These are phyloP conservation scores for Anisodus acutangulus DNA, from an alignment of 257 asterid genomes.

Conservation along the genomic window DNA sequence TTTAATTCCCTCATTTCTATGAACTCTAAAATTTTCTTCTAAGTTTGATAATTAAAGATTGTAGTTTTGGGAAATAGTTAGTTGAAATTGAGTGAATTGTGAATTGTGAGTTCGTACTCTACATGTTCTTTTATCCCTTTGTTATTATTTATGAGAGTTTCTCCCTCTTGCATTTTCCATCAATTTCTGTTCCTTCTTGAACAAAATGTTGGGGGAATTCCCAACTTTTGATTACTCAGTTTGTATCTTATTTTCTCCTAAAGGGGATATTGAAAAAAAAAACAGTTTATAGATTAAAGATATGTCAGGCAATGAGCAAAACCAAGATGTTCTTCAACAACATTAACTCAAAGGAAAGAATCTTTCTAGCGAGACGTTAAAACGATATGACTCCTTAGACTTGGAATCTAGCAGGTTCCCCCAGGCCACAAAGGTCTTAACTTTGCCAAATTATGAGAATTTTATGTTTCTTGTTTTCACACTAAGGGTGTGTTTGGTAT, in stretches of 20 bases:
- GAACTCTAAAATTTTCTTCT: not conserved
- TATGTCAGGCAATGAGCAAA: not conserved
- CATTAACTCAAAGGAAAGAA: not conserved
- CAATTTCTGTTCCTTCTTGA: not conserved
- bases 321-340: not conserved
- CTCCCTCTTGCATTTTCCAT: not conserved
- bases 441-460: not conserved
- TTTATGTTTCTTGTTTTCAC: not conserved
- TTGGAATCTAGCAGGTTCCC: constrained; percentile 22
- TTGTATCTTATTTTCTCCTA: not conserved
- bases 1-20: not conserved
- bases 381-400: constrained; percentile 13
- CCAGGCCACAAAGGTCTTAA: not conserved
- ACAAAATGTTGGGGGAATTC: not conserved
- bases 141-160: too few relatives aligned
- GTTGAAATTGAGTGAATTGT: not conserved
- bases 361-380: not conserved
- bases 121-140: not conserved
- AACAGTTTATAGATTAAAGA: not conserved
- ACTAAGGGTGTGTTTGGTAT: too few relatives aligned
- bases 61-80: not conserved
- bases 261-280: not conserved
- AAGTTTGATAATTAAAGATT: not conserved
- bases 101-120: not conserved
- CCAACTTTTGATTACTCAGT: not conserved